Conservation (phyloP, 2,329 filamentous ascomycete species). For the Fusarium verticillioides region DNA sequence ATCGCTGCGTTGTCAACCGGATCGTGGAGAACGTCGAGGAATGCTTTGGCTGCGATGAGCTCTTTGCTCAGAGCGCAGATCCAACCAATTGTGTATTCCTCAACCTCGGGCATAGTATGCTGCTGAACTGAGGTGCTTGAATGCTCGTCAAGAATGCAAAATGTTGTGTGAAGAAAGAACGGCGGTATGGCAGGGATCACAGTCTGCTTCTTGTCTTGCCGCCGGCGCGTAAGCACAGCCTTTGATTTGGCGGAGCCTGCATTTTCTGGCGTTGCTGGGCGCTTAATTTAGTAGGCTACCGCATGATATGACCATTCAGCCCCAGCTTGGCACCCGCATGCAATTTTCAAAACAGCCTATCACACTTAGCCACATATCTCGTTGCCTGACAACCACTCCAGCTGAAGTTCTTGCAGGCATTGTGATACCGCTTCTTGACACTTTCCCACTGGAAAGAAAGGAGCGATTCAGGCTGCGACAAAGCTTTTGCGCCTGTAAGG, state of each 20-base stretch:
- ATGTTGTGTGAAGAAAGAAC: fast-evolving
- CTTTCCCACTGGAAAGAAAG: no score
- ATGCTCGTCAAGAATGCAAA: no score
- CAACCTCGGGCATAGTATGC: fast-evolving
- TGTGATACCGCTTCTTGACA: no score
- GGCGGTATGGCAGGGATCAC: not conserved
- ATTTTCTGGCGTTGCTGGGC: fast-evolving
- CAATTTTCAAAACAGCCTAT: fast-evolving
- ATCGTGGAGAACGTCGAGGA: fast-evolving
- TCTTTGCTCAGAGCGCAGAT: not conserved
- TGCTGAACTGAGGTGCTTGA: no score
- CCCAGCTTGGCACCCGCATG: fast-evolving
- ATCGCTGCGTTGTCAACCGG: fast-evolving
- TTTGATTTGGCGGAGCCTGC: fast-evolving
- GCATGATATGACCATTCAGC: not conserved
- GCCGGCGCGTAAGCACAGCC: not conserved
- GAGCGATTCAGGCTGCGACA: no score
- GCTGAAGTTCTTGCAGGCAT: not conserved
- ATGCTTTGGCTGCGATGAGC: not conserved
- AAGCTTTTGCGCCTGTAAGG: no score
- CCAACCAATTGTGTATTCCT: not conserved
- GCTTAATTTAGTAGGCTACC: fast-evolving
- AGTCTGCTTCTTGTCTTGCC: not conserved
- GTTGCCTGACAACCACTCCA: fast-evolving
- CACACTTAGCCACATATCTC: fast-evolving